Evolutionary conservation across 2,329 filamentous ascomycete species (phyloP).

Genomic region (Ophiostoma montium): DNA sequence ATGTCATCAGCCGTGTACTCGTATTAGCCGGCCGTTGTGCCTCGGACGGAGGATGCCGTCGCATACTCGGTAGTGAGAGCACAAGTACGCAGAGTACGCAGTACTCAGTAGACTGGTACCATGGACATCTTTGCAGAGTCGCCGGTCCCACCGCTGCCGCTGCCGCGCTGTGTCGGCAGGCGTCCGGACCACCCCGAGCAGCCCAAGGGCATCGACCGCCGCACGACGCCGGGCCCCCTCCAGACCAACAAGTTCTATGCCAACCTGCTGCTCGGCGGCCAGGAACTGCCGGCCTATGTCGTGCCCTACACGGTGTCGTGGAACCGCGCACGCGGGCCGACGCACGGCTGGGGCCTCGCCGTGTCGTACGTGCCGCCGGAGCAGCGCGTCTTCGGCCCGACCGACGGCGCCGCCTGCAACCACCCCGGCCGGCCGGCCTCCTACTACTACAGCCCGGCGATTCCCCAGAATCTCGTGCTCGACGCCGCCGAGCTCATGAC

Average conservation of each 20-base stretch:
- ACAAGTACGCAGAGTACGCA: no score
- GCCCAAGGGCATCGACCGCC: constrained; percentile 1
- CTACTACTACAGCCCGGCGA: constrained; percentile 71
- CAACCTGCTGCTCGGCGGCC: constrained; percentile 65
- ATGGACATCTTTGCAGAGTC: constrained; percentile 1
- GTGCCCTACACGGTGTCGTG: constrained; percentile 62
- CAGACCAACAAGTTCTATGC: constrained; percentile 71
- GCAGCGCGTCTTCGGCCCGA: constrained; percentile 52
- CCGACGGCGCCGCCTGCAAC: constrained; percentile 23
- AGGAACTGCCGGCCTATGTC: constrained; percentile 55
- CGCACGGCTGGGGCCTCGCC: constrained; percentile 60
- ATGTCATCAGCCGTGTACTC: no score
- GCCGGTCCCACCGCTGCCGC: neutral
- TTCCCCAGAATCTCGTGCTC: constrained; percentile 66
- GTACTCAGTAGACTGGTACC: no score
- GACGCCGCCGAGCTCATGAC: constrained; percentile 59
- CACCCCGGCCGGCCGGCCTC: neutral
- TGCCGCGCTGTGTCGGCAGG: neutral
- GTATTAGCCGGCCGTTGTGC: no score
- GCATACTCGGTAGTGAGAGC: no score
- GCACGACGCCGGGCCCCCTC: constrained; percentile 30
- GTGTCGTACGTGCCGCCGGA: constrained; percentile 58
- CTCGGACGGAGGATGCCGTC: no score
- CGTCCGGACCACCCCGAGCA: constrained; percentile 44
- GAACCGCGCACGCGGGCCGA: constrained; percentile 46